Conservation (phyloP, 208 protist species). For the Leptomonas pyrrhocoris region DNA sequence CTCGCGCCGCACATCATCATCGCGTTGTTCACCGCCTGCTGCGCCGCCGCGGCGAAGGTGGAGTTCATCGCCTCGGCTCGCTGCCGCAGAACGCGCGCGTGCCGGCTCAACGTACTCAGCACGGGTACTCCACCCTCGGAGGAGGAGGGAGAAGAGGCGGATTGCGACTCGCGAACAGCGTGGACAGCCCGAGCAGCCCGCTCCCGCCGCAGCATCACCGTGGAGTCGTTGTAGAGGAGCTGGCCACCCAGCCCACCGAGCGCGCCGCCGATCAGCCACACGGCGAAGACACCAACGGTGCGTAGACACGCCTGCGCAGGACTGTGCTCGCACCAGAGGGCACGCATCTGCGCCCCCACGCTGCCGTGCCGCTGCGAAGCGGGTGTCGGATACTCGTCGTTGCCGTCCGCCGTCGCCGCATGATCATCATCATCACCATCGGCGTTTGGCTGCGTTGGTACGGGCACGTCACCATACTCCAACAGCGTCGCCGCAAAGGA, state of each 20-base stretch:
- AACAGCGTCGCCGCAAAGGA: conserved; percentile 48
- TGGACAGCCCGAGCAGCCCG: conserved; percentile 7
- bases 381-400: not conserved
- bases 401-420: conserved; percentile 3
- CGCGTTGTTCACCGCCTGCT: conserved; percentile 37
- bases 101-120: not conserved
- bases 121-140: not conserved
- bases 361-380: conserved; percentile 5
- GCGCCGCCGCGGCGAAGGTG: conserved; percentile 25
- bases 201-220: conserved; percentile 18
- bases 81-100: not conserved
- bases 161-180: conserved; percentile 5
- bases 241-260: conserved; percentile 64
- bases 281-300: conserved; percentile 43
- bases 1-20: conserved; percentile 71
- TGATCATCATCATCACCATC: too few relatives aligned
- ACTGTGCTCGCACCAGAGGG: conserved; percentile 11
- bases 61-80: conserved; percentile 26
- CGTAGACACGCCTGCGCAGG: conserved; percentile 13
- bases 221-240: conserved; percentile 62
- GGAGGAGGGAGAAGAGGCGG: not conserved
- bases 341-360: conserved; percentile 11
- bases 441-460: conserved; percentile 27
- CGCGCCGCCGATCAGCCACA: conserved; percentile 54
- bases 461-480: conserved; percentile 46